Percentiles rank a stretch among this genome's conserved stretches.
Evolutionary conservation across 2,329 filamentous ascomycete species (phyloP).

Genomic region (Cercospora brassicicola): DNA sequence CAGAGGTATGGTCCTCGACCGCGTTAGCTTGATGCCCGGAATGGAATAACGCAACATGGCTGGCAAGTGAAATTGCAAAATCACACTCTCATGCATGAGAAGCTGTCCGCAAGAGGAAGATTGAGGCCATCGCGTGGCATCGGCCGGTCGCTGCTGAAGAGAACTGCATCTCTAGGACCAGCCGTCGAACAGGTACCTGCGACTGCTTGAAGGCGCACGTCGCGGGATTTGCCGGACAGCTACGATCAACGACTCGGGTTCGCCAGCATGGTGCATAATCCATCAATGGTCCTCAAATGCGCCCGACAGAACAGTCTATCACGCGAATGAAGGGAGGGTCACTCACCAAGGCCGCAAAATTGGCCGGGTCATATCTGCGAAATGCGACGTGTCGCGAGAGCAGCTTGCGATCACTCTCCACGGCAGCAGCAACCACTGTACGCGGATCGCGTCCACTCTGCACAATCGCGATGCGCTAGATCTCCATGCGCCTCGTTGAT

Average conservation of each 20-base stretch:
- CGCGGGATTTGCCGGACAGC: neutral
- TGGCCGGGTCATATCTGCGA: neutral
- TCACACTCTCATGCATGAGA: neutral
- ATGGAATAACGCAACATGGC: conserved; percentile 61
- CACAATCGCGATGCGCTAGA: neutral
- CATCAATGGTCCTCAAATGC: neutral
- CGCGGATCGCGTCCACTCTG: conserved; percentile 1
- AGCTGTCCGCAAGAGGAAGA: neutral
- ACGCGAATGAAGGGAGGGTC: neutral
- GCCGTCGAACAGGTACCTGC: neutral
- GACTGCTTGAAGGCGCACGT: neutral
- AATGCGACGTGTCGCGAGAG: neutral
- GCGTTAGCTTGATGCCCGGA: conserved; percentile 85
- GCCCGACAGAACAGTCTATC: neutral
- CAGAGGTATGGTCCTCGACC: conserved; percentile 86
- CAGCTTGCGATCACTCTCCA: neutral
- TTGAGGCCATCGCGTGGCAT: neutral
- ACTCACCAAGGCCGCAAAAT: neutral
- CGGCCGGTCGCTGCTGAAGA: neutral
- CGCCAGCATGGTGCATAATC: neutral
- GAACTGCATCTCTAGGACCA: neutral
- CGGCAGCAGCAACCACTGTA: conserved; percentile 5
- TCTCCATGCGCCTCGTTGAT: neutral
- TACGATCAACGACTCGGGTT: neutral
- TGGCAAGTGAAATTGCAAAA: neutral